A percentile compares a stretch with the other conserved stretches of the same genome.
These are phyloP conservation scores for Penicillium parvum DNA, from an alignment of 495 filamentous ascomycete genomes.

Conservation along the genomic window DNA sequence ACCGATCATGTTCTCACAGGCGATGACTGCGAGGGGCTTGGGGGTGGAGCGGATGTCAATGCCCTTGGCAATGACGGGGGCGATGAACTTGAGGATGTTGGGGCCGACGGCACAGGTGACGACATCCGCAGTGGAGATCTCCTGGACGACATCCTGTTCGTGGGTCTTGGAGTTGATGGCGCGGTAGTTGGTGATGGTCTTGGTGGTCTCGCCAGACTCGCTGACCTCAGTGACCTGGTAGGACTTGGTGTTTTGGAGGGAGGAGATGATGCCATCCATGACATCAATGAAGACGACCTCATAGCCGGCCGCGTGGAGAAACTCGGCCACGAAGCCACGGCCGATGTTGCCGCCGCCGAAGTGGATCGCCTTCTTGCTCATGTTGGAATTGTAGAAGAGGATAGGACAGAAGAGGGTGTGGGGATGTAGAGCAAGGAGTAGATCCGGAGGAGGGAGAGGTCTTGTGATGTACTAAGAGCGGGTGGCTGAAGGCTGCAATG, in stretches of 20 bases:
- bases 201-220: conserved; percentile 72
- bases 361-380: conserved; percentile 80
- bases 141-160: conserved; percentile 70
- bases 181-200: conserved; percentile 85
- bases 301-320: conserved; percentile 73
- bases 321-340: conserved; percentile 62
- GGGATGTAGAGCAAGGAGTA: conserved; percentile 2
- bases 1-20: conserved; percentile 94
- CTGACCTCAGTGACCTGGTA: conserved; percentile 95
- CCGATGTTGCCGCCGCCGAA: conserved; percentile 94
- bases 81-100: conserved; percentile 92
- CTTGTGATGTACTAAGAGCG: conserved; percentile 12
- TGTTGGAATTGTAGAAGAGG: conserved; percentile 38
- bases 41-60: conserved; percentile 68
- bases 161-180: conserved; percentile 91
- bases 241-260: conserved; percentile 64
- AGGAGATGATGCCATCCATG: conserved; percentile 69
- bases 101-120: conserved; percentile 97
- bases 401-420: conserved; percentile 3
- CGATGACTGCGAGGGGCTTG: conserved; percentile 82
- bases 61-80: conserved; percentile 86
- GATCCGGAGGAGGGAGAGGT: conserved; percentile 3
- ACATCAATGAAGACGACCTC: conserved; percentile 96
- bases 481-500: conserved; percentile 5
- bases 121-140: conserved; percentile 80